These are phyloP conservation scores for Ustilago nuda DNA, from an alignment of 1,284 basidiomycete species.

Conservation along the genomic window DNA sequence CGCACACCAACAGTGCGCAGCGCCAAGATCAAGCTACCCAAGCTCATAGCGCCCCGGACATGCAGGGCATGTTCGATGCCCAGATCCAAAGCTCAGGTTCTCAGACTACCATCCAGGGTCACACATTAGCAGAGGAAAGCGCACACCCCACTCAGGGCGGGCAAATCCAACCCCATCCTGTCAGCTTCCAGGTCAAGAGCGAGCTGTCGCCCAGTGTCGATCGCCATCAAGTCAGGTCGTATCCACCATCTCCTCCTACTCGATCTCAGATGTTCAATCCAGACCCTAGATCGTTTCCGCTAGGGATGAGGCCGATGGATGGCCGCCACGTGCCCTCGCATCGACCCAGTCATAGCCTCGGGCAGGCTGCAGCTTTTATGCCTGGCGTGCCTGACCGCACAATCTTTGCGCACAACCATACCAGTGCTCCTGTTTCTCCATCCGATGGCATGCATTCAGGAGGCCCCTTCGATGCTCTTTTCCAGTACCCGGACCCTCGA, in stretches of 20 bases:
- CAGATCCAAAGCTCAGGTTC: slow-evolving; percentile 8
- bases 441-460: slow-evolving; percentile 19
- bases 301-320: slow-evolving; percentile 3
- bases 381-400: slow-evolving; percentile 16
- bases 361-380: slow-evolving; percentile 43
- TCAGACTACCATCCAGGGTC: slow-evolving; percentile 11
- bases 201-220: slow-evolving; percentile 16
- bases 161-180: neutral
- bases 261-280: slow-evolving; percentile 22
- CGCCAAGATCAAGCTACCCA: neutral
- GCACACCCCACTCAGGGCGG: neutral
- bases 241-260: slow-evolving; percentile 31
- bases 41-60: neutral
- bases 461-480: slow-evolving; percentile 12
- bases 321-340: slow-evolving; percentile 30
- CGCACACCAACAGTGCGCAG: slow-evolving; percentile 7
- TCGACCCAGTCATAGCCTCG: slow-evolving; percentile 45
- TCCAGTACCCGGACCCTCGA: slow-evolving; percentile 18
- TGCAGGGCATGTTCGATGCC: slow-evolving; percentile 7
- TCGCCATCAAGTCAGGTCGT: slow-evolving; percentile 24
- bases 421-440: slow-evolving; percentile 45
- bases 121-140: neutral
- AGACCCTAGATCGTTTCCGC: slow-evolving; percentile 3
- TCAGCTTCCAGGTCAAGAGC: slow-evolving; percentile 8
- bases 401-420: slow-evolving; percentile 21